Evolutionary conservation across 2,329 filamentous ascomycete genomes (phyloP).

Genomic region (Claviceps citrina): DNA sequence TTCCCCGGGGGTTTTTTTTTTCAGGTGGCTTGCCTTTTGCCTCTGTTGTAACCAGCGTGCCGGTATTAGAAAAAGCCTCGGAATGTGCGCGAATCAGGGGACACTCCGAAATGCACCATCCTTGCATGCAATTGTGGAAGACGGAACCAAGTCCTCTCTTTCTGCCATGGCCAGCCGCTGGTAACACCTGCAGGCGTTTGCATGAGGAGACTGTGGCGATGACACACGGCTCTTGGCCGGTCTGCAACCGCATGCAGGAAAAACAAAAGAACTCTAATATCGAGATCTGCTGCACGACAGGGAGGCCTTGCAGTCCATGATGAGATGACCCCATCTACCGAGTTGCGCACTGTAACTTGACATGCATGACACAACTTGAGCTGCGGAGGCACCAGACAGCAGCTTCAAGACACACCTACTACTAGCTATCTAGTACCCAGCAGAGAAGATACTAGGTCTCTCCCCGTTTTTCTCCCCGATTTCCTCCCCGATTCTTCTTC

Average conservation of each 20-base stretch:
- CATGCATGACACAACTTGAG: background rate
- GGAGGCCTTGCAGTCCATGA: background rate
- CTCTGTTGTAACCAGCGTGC: background rate
- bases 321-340: background rate
- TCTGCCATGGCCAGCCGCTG: background rate
- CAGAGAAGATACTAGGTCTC: no score
- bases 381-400: background rate
- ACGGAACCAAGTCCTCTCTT: background rate
- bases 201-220: conserved; percentile 1
- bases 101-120: background rate
- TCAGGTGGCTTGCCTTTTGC: background rate
- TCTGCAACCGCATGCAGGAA: background rate
- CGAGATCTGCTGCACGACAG: background rate
- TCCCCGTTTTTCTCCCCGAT: no score
- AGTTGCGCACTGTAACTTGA: background rate
- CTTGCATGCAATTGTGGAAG: background rate
- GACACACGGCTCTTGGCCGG: background rate
- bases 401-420: background rate
- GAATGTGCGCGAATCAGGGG: background rate
- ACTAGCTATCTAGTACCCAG: no score
- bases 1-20: conserved; percentile 1
- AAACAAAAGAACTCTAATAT: background rate
- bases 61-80: no score
- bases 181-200: background rate
- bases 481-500: no score